A percentile compares a stretch with the other conserved stretches of the same genome.
Evolutionary conservation across 2,329 filamentous ascomycete genomes (phyloP).

Genomic region (Neopestalotiopsis sp.): DNA sequence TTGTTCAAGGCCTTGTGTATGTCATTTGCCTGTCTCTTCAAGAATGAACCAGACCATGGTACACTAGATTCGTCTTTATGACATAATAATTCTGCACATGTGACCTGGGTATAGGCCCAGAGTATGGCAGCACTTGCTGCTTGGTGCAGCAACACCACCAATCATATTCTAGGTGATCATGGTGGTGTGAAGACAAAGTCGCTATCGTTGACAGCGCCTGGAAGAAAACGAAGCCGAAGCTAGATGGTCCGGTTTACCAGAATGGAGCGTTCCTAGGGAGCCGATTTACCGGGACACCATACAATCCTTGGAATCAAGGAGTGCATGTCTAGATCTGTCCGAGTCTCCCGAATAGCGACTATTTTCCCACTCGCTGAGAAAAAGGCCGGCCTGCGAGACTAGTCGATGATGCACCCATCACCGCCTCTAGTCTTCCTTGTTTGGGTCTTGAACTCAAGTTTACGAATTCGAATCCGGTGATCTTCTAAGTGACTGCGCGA

Average conservation of each 20-base stretch:
- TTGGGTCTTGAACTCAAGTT: not conserved
- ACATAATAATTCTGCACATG: not conserved
- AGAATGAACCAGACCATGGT: too few relatives aligned
- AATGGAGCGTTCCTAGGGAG: not conserved
- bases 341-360: not conserved
- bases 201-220: not conserved
- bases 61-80: not conserved
- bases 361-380: not conserved
- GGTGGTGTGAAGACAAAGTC: not conserved
- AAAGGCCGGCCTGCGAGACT: not conserved
- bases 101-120: not conserved
- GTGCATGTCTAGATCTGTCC: not conserved
- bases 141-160: too few relatives aligned
- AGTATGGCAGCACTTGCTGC: too few relatives aligned
- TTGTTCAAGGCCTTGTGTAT: too few relatives aligned
- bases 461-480: not conserved
- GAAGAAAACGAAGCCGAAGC: not conserved
- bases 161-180: too few relatives aligned
- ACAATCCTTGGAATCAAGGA: not conserved
- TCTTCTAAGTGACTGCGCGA: not conserved
- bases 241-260: not conserved
- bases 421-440: not conserved
- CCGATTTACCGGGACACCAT: not conserved
- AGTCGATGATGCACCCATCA: not conserved
- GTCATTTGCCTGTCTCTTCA: too few relatives aligned